Base-by-base conservation (phyloP, 1,139 yeast genomes). In the Debaryomyces subglobosus region DNA sequence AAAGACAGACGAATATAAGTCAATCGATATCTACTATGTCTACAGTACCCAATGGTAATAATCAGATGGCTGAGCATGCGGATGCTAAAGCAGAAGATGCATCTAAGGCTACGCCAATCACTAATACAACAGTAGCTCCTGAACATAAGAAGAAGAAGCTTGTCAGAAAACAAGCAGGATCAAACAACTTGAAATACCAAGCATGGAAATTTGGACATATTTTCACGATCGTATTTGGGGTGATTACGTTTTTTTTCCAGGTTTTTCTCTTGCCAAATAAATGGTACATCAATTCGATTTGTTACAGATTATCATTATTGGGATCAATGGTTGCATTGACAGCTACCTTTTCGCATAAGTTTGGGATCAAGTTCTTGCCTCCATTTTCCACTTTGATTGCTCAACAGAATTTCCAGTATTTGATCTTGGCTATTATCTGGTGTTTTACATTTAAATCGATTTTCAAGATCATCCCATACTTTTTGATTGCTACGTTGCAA, bases 371-470 rank as follows among this genome's bases (percentile, higher is more conserved):
- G 25, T 72, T 72, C 46, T 67, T 77, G 53, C 91, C 92, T 8
- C 74, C 82, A 10, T 73, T 79, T 58, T 71, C 79, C 44, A 77
- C 86, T 9, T 71, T 87, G 60, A 57, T 85, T 43, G 80, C 89
- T 15, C 84, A 86, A 40, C 88, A 83, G 55, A 86, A 86, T 65
- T 85, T 85, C 71, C 94, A 86, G 62, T 81, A 78, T 58, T 65
- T 83, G 52, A 55, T 80, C 5, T 69, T 86, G 52, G 79, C 85
- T 0, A 27, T 64, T 2, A 67, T 81, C 30, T 86, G 92, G 92
- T 61, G 82, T 39, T 65, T 85, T 51, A 81, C 86, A 29, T 82
- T 87, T 65, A 74, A 78, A 53, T 84, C 90, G 1, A 65, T 81
- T n/a, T 85, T 83, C 67, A 86, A 86, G 62, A 57, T 86, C 43